Conservation (phyloP, 192 early-diverging fungal species). For the Allomyces javanicus region DNA sequence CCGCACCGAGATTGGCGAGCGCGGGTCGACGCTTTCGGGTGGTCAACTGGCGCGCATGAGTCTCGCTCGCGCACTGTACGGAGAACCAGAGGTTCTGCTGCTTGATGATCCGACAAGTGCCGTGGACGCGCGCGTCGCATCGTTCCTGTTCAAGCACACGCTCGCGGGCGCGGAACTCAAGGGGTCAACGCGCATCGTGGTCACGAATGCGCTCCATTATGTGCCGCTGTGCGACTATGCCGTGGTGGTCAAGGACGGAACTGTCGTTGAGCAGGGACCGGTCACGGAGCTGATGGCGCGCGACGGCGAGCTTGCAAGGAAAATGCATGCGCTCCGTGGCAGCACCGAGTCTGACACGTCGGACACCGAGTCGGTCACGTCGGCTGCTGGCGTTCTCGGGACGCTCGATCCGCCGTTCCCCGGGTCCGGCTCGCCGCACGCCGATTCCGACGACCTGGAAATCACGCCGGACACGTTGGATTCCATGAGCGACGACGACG, state of each 20-base stretch:
- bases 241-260: constrained; percentile 47
- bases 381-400: background rate
- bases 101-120: constrained; percentile 55
- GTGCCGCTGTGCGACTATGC: constrained; percentile 56
- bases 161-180: constrained; percentile 36
- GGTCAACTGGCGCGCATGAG: constrained; percentile 46
- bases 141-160: constrained; percentile 30
- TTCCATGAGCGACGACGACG: background rate
- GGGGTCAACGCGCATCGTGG: constrained; percentile 60
- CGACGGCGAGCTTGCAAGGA: constrained; percentile 33
- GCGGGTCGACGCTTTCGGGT: constrained; percentile 38
- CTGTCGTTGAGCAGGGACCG: constrained; percentile 41
- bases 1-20: constrained; percentile 38
- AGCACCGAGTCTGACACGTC: constrained; percentile 12
- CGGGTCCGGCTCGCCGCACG: too few relatives aligned
- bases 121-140: constrained; percentile 37
- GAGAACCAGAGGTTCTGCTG: constrained; percentile 38
- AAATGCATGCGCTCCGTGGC: constrained; percentile 41
- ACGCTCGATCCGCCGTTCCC: background rate
- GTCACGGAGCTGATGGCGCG: constrained; percentile 35
- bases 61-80: constrained; percentile 43
- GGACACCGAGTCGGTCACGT: background rate
- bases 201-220: constrained; percentile 61
- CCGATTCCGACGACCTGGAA: too few relatives aligned
- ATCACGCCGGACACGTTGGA: constrained; percentile 1